phyloP scores from a whole-genome alignment of 768 basidiomycete species.

The button mushroom (Agaricus bisporus) region DNA sequence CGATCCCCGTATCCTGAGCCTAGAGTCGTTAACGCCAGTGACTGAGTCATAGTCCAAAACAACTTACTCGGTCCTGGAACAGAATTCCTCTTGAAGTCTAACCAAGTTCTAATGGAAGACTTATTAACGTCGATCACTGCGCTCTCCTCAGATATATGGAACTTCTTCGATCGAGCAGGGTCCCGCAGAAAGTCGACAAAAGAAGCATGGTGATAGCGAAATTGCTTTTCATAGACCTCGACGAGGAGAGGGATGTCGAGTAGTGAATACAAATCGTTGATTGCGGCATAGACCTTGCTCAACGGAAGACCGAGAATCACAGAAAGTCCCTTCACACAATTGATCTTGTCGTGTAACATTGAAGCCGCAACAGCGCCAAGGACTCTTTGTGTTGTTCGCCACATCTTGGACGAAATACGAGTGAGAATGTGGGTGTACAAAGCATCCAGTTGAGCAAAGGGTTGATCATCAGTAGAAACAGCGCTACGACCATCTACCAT shows the following conservation, averaged over 20 bases:
- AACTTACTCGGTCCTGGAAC: too few species aligned
- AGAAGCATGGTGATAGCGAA: constrained; percentile 26
- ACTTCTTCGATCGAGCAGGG: neutral
- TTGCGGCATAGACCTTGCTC: neutral
- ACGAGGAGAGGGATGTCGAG: neutral
- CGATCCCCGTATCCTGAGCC: too few species aligned
- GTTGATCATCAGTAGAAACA: neutral
- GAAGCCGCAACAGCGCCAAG: neutral
- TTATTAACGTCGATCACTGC: too few species aligned
- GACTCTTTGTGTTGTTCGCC: neutral
- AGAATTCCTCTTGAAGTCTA: too few species aligned
- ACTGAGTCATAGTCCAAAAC: too few species aligned
- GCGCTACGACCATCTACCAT: neutral
- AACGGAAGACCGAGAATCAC: neutral
- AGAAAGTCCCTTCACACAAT: neutral
- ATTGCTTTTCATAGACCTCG: neutral
- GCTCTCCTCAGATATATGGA: constrained; percentile 8
- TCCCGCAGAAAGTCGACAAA: constrained; percentile 17
- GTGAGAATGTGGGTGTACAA: neutral
- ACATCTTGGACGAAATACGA: neutral
- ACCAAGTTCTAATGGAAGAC: too few species aligned
- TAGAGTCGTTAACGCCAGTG: too few species aligned
- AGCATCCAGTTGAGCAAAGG: neutral
- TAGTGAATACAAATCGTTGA: neutral
- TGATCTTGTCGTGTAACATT: too few species aligned